These are phyloP conservation scores for Lizonia empirigonia DNA, from an alignment of 2,329 filamentous ascomycete genomes.

Conservation along the genomic window DNA sequence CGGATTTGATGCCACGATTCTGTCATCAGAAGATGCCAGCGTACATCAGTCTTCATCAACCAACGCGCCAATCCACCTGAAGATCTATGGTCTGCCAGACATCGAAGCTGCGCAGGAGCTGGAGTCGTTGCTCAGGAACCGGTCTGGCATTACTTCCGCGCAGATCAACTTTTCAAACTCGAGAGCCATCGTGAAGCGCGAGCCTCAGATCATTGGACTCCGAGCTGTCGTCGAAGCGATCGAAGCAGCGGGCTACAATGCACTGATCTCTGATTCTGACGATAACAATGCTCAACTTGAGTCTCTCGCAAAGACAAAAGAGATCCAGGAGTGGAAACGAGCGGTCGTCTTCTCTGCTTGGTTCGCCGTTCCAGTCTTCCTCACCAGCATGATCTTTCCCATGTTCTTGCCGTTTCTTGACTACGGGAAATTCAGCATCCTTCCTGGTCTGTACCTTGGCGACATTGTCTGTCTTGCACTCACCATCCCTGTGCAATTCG, in stretches of 20 bases:
- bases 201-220: slow-evolving; percentile 74
- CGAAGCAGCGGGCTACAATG: slow-evolving; percentile 84
- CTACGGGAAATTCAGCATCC: slow-evolving; percentile 71
- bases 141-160: slow-evolving; percentile 75
- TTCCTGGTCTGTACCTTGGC: slow-evolving; percentile 82
- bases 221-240: slow-evolving; percentile 81
- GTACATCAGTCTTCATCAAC: slow-evolving; percentile 59
- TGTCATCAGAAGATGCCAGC: slow-evolving; percentile 73
- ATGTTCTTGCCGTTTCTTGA: slow-evolving; percentile 80
- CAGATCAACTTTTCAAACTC: slow-evolving; percentile 75
- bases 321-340: slow-evolving; percentile 89
- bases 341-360: slow-evolving; percentile 77
- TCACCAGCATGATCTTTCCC: slow-evolving; percentile 91
- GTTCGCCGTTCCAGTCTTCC: slow-evolving; percentile 88
- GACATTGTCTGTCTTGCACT: slow-evolving; percentile 83
- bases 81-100: slow-evolving; percentile 79
- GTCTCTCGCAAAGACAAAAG: slow-evolving; percentile 92
- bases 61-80: slow-evolving; percentile 73
- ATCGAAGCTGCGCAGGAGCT: slow-evolving; percentile 73
- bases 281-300: slow-evolving; percentile 97
- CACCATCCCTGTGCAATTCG: slow-evolving; percentile 94
- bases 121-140: slow-evolving; percentile 68
- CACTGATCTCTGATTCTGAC: slow-evolving; percentile 85
- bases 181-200: slow-evolving; percentile 74
- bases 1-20: slow-evolving; percentile 83